These are phyloP conservation scores for Boletus subcaerulescens DNA, from an alignment of 768 basidiomycete genomes.

Conservation along the genomic window DNA sequence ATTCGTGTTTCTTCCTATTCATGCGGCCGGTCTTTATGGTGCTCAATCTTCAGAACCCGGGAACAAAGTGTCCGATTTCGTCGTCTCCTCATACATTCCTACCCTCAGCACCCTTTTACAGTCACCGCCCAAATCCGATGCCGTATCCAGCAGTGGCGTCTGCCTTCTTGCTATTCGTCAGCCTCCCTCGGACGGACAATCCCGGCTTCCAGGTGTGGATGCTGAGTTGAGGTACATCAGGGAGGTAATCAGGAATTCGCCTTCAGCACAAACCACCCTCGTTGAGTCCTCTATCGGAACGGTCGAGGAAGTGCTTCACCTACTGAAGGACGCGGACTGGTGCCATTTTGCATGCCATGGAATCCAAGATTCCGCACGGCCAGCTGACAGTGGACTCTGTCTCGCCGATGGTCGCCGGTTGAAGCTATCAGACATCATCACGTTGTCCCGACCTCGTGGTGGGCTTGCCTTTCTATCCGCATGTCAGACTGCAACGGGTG, in stretches of 20 bases:
- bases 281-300: slow-evolving; percentile 1
- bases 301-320: slow-evolving; percentile 12
- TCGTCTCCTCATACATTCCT: background rate
- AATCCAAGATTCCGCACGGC: background rate
- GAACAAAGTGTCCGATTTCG: background rate
- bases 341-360: slow-evolving; percentile 1
- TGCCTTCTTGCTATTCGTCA: slow-evolving; percentile 4
- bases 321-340: slow-evolving; percentile 5
- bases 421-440: background rate
- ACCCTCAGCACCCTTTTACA: slow-evolving; percentile 12
- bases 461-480: slow-evolving; percentile 2
- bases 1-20: slow-evolving; percentile 1
- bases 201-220: slow-evolving; percentile 9
- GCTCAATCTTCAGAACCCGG: background rate
- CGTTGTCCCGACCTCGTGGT: background rate
- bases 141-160: background rate
- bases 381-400: background rate
- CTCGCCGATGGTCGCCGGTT: background rate
- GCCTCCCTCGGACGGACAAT: slow-evolving; percentile 14
- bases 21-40: slow-evolving; percentile 1
- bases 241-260: background rate
- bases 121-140: background rate
- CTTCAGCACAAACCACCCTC: background rate
- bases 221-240: slow-evolving; percentile 24
- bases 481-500: slow-evolving; percentile 2